phyloP scores from a whole-genome alignment of 78 protist genomes.

The Emiliania huxleyi region DNA sequence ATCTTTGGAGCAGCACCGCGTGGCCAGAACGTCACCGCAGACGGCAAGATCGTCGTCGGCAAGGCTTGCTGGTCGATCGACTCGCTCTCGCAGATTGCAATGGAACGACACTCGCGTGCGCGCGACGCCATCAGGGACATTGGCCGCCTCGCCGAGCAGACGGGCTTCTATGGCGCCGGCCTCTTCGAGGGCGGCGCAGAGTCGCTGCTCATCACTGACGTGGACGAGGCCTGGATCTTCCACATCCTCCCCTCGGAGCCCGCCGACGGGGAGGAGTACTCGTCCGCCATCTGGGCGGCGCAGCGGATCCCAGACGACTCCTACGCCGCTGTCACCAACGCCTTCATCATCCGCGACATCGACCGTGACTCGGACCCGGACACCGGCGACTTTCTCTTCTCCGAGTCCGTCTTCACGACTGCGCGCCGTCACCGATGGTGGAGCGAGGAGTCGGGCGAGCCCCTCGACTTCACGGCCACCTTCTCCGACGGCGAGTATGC shows the following conservation, averaged over 20 bases:
- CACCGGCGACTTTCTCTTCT: not conserved
- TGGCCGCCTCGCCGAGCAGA: slow-evolving; percentile 52
- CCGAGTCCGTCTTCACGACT: not conserved
- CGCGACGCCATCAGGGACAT: slow-evolving; percentile 41
- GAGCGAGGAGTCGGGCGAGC: not conserved
- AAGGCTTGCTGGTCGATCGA: slow-evolving; percentile 44
- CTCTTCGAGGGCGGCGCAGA: slow-evolving; percentile 47
- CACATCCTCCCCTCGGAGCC: slow-evolving; percentile 49
- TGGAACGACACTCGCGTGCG: slow-evolving; percentile 52
- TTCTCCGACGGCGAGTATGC: slow-evolving; percentile 1
- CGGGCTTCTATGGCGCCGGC: slow-evolving; percentile 55
- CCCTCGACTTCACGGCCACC: slow-evolving; percentile 51
- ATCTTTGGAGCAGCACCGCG: not conserved
- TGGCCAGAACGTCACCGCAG: not conserved
- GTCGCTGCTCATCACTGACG: slow-evolving; percentile 48
- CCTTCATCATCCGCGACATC: slow-evolving; percentile 51
- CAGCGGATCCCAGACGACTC: slow-evolving; percentile 60
- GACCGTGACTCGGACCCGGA: not conserved
- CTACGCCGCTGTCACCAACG: slow-evolving; percentile 45
- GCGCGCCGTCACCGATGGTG: slow-evolving; percentile 48
- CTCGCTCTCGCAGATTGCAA: slow-evolving; percentile 29
- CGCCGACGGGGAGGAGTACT: not conserved
- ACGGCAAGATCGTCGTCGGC: not conserved
- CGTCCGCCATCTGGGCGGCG: slow-evolving; percentile 59
- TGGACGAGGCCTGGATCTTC: slow-evolving; percentile 49